phyloP scores from a whole-genome alignment of 768 basidiomycete species.

The Krasilnikovozyma curviuscula region DNA sequence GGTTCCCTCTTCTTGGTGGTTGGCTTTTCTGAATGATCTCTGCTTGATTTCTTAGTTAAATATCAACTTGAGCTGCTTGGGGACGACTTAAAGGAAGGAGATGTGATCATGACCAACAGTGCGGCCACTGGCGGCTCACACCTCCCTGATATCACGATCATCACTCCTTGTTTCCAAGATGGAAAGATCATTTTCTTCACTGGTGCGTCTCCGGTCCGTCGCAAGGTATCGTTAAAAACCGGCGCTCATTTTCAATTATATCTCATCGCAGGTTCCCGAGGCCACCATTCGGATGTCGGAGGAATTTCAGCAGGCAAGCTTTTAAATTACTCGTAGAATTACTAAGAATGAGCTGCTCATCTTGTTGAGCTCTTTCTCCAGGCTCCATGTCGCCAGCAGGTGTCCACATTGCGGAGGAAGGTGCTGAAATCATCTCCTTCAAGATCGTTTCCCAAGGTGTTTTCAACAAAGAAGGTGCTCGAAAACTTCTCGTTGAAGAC shows the following conservation, averaged over 20 bases:
- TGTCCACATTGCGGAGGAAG: constrained; percentile 80
- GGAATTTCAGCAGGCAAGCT: too few species aligned
- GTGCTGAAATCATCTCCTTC: constrained; percentile 75
- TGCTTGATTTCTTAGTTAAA: too few species aligned
- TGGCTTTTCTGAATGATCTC: too few species aligned
- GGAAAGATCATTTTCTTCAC: constrained; percentile 25
- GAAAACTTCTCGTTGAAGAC: constrained; percentile 55
- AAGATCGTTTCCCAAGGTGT: constrained; percentile 69
- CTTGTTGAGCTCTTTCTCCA: too few species aligned
- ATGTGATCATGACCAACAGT: constrained; percentile 73
- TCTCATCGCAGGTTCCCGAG: constrained; percentile 83
- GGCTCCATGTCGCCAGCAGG: constrained; percentile 87
- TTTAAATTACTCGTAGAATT: too few species aligned
- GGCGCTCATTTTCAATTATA: too few species aligned
- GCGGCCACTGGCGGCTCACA: constrained; percentile 28
- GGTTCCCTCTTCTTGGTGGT: too few species aligned
- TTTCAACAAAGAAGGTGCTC: constrained; percentile 54
- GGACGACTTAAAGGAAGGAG: constrained; percentile 58
- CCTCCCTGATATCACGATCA: constrained; percentile 76
- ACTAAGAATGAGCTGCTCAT: too few species aligned
- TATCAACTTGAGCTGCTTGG: too few species aligned
- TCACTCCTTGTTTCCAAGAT: constrained; percentile 88
- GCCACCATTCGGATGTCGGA: constrained; percentile 74
- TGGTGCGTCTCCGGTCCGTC: too few species aligned
- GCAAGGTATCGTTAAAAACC: too few species aligned